phyloP scores from a whole-genome alignment of 768 basidiomycete species.

The Phallus indusiatus region DNA sequence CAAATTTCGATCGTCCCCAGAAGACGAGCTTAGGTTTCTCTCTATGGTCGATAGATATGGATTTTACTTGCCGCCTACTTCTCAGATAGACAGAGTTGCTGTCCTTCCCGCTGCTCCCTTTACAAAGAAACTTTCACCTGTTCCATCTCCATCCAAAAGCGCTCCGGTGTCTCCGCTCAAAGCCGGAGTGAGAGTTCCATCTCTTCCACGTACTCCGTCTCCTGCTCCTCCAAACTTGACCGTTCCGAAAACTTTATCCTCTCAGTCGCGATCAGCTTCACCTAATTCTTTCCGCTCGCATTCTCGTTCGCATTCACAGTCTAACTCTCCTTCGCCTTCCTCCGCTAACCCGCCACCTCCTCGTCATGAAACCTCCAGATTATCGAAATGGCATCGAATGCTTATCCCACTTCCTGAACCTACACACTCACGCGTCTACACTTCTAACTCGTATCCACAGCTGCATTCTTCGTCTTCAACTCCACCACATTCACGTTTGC shows the following conservation, averaged over 20 bases:
- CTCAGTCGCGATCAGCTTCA: background rate
- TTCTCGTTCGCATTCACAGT: background rate
- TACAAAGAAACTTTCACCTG: slow-evolving; percentile 43
- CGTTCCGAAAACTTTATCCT: background rate
- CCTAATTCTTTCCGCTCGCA: background rate
- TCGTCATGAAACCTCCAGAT: slow-evolving; percentile 51
- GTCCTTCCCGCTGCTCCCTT: slow-evolving; percentile 56
- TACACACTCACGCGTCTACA: slow-evolving; percentile 24
- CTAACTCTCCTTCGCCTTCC: slow-evolving; percentile 27
- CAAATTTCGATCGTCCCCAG: slow-evolving; percentile 49
- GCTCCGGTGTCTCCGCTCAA: background rate
- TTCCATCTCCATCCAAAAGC: slow-evolving; percentile 11
- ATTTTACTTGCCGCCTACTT: slow-evolving; percentile 68
- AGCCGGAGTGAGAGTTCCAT: background rate
- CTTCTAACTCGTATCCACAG: slow-evolving; percentile 15
- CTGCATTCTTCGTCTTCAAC: background rate
- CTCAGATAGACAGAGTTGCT: slow-evolving; percentile 70
- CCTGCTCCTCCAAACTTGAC: background rate
- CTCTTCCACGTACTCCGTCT: background rate
- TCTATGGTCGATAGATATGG: slow-evolving; percentile 91
- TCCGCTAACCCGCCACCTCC: slow-evolving; percentile 37
- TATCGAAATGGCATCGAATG: slow-evolving; percentile 94
- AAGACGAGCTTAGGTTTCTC: slow-evolving; percentile 66
- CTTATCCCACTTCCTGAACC: slow-evolving; percentile 10
- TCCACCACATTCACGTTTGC: background rate